Evolutionary conservation across 2,329 filamentous ascomycete species (phyloP).

Genomic region (Didymella exigua): DNA sequence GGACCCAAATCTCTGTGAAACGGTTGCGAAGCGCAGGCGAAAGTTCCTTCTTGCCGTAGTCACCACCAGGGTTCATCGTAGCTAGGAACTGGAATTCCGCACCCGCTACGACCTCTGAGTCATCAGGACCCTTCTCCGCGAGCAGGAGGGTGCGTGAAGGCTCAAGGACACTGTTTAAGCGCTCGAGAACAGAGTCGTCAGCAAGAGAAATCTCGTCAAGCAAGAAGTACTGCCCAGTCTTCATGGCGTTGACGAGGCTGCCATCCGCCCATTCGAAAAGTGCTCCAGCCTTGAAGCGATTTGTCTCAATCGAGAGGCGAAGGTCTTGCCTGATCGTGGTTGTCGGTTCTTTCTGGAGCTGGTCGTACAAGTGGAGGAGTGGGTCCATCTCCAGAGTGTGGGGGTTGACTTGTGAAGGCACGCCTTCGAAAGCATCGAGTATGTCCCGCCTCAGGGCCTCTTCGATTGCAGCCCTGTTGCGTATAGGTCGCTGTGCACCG

Average conservation of each 20-base stretch:
- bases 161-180: slow-evolving; percentile 95
- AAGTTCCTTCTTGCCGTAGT: slow-evolving; percentile 97
- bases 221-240: slow-evolving; percentile 84
- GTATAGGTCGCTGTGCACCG: slow-evolving; percentile 87
- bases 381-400: slow-evolving; percentile 43
- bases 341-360: slow-evolving; percentile 54
- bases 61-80: slow-evolving; percentile 98
- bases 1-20: slow-evolving; percentile 99
- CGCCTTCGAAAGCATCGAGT: slow-evolving; percentile 37
- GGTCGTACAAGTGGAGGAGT: slow-evolving; percentile 65
- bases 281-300: slow-evolving; percentile 72
- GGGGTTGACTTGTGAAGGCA: slow-evolving; percentile 18
- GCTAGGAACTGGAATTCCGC: slow-evolving; percentile 93
- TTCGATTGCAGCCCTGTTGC: slow-evolving; percentile 78
- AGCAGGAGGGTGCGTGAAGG: slow-evolving; percentile 83
- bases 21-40: slow-evolving; percentile 94
- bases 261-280: slow-evolving; percentile 97
- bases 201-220: slow-evolving; percentile 97
- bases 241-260: slow-evolving; percentile 92
- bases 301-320: slow-evolving; percentile 50
- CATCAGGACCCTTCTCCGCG: slow-evolving; percentile 87
- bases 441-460: slow-evolving; percentile 70
- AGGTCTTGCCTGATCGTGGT: slow-evolving; percentile 54
- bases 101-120: slow-evolving; percentile 77
- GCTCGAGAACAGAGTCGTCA: slow-evolving; percentile 94